Conservation (phyloP, 2,329 filamentous ascomycete genomes). For the Pseudomassariella vexata region DNA sequence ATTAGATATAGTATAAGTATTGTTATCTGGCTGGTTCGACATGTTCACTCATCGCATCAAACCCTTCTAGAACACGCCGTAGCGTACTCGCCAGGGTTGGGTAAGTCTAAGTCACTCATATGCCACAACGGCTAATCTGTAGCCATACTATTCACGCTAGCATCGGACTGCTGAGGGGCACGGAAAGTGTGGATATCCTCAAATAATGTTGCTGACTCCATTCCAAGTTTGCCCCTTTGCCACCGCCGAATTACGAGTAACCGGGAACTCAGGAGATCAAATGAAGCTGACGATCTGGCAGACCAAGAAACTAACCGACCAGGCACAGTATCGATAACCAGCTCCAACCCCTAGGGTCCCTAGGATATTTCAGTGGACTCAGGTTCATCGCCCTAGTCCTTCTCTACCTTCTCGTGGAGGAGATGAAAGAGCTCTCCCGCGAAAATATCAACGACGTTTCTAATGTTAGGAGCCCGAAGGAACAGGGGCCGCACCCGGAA, state of each 20-base stretch:
- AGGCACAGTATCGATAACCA: background rate
- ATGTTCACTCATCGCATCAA: too few species aligned
- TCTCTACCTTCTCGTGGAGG: conserved; percentile 2
- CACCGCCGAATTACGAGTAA: background rate
- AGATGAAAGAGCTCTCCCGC: background rate
- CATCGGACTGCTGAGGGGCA: too few species aligned
- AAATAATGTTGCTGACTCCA: background rate
- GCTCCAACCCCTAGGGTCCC: background rate
- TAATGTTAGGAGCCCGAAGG: too few species aligned
- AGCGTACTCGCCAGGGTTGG: background rate
- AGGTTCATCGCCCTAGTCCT: conserved; percentile 17
- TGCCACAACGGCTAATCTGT: too few species aligned
- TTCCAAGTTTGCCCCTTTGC: background rate
- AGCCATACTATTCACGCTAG: background rate
- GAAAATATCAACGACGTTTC: background rate
- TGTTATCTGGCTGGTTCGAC: too few species aligned
- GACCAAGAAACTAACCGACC: too few species aligned
- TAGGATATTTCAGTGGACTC: conserved; percentile 6
- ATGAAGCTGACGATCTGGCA: background rate
- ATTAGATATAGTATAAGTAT: background rate
- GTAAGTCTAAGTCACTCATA: background rate
- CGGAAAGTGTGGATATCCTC: background rate
- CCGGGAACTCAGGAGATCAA: background rate
- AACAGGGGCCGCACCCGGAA: too few species aligned
- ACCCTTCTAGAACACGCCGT: background rate